A percentile compares a stretch with the other conserved stretches of the same genome.
phyloP scores from a whole-genome alignment of 2,329 filamentous ascomycete species.

The Pseudogymnoascus sp. region DNA sequence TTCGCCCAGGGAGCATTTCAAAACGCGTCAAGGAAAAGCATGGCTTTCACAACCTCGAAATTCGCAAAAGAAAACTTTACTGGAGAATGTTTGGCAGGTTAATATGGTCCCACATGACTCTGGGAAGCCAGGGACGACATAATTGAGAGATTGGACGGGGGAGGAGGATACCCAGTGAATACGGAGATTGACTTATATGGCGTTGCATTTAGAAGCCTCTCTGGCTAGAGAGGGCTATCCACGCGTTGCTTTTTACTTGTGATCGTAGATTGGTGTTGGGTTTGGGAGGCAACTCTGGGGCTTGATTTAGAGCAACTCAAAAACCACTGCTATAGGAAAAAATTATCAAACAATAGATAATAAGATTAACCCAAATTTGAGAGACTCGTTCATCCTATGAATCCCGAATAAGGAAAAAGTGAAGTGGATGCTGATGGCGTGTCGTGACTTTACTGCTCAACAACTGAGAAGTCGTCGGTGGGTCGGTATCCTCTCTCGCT shows the following conservation, averaged over 20 bases:
- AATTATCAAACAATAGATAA: constrained; percentile 8
- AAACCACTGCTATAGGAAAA: background rate
- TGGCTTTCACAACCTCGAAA: background rate
- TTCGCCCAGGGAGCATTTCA: background rate
- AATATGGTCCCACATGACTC: background rate
- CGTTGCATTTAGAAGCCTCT: constrained; percentile 5
- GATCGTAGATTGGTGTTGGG: background rate
- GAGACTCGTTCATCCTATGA: background rate
- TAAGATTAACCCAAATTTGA: background rate
- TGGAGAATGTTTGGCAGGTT: background rate
- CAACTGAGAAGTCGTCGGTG: background rate
- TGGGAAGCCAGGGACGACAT: background rate
- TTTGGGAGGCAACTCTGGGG: background rate
- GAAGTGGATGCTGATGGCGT: constrained; percentile 6
- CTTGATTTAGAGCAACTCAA: background rate
- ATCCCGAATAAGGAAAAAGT: constrained; percentile 3
- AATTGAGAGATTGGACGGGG: background rate
- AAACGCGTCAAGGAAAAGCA: background rate
- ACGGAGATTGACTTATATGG: background rate
- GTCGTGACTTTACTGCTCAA: background rate
- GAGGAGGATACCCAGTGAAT: background rate
- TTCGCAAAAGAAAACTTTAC: background rate
- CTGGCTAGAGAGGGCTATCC: background rate
- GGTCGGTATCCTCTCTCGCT: background rate
- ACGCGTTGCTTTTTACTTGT: constrained; percentile 1